Conservation (phyloP, 1,284 basidiomycete species). For the Ceratobasidium sp. region DNA sequence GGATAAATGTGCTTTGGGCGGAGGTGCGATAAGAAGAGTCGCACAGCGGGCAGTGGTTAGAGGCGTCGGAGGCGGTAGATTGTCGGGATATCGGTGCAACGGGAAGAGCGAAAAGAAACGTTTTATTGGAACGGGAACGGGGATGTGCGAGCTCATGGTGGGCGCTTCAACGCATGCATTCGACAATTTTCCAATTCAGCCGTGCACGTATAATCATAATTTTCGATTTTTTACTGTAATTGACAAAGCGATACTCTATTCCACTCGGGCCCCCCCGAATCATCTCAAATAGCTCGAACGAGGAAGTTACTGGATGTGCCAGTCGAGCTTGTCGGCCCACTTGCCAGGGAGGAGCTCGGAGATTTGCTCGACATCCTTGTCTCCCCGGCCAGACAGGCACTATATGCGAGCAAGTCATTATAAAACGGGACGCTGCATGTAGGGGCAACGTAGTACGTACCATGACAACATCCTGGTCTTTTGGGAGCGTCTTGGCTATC, state of each 20-base stretch:
- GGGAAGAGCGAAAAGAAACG: slow-evolving; percentile 50
- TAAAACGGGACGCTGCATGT: slow-evolving; percentile 54
- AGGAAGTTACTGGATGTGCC: slow-evolving; percentile 66
- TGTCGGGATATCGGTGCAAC: slow-evolving; percentile 45
- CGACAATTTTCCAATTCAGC: slow-evolving; percentile 20
- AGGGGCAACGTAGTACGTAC: slow-evolving; percentile 62
- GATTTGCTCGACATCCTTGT: slow-evolving; percentile 95
- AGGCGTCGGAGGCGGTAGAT: slow-evolving; percentile 33
- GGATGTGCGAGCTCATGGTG: slow-evolving; percentile 35
- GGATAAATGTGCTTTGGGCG: slow-evolving; percentile 22
- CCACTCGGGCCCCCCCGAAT: background rate
- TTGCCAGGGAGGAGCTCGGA: slow-evolving; percentile 82
- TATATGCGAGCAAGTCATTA: slow-evolving; percentile 53
- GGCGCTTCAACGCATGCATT: slow-evolving; percentile 19
- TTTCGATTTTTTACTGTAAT: slow-evolving; percentile 5
- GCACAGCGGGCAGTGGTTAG: slow-evolving; percentile 34
- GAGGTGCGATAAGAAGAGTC: slow-evolving; percentile 40
- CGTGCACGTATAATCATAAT: slow-evolving; percentile 20
- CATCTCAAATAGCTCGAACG: too few relatives aligned
- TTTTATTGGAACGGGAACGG: slow-evolving; percentile 47
- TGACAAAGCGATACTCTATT: slow-evolving; percentile 8
- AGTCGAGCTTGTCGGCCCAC: slow-evolving; percentile 90
- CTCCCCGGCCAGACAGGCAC: slow-evolving; percentile 91
- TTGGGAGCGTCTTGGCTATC: slow-evolving; percentile 84
- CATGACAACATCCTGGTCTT: slow-evolving; percentile 90